Base-by-base conservation (phyloP, 108 stramenopile species). In the Mayamaea pseudoterrestris region DNA sequence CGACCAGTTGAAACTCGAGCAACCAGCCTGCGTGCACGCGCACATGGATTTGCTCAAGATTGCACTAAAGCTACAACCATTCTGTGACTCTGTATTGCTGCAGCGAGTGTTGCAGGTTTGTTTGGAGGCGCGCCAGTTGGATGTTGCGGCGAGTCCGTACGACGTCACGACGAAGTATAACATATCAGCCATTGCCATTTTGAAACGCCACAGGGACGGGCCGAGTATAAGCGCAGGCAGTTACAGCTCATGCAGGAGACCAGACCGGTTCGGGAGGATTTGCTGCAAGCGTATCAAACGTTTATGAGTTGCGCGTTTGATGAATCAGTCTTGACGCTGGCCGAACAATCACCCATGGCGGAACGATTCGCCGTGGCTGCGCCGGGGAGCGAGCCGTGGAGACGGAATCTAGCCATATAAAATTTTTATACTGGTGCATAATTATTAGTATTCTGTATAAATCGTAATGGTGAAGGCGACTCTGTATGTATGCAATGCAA, bases 31-130 rank as follows among this genome's bases (percentile, higher is more conserved):
- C 26, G 73, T 96, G 2, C 95, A 96, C 64, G 93, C 92, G 1
- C 83, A 79, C 47, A 96, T 96, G 95, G 95, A 96, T 53, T 55
- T 96, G 44, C 64, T 96, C 39, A 93, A 93, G 61, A 92, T 91
- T 45, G 71, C 71, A 13, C 51, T 87, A 39, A 73, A 79, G 30
- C 43, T 94, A 4, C 65, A 63, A 36, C 76, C 90, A 1, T 90
- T 90, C 53, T 50, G 78, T 21, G 67, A 73, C 27, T 35, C 83
- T 24, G 65, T 40, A 5, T 31, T 92, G 49, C 40, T 94, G 41
- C 41, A 18, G 2, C 69, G 74, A 16, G 55, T 78, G 3, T 39
- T 93, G 29, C 61, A 62, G 16, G 44, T 89, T 27, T 81, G 90
- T 14, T 54, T 96, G 21, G 62, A 61, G 16, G 87, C 91, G 20